Percentiles rank a stretch among this genome's conserved stretches.
Evolutionary conservation across 352 stramenopile genomes (phyloP).

Genomic region (Pythium insidiosum): DNA sequence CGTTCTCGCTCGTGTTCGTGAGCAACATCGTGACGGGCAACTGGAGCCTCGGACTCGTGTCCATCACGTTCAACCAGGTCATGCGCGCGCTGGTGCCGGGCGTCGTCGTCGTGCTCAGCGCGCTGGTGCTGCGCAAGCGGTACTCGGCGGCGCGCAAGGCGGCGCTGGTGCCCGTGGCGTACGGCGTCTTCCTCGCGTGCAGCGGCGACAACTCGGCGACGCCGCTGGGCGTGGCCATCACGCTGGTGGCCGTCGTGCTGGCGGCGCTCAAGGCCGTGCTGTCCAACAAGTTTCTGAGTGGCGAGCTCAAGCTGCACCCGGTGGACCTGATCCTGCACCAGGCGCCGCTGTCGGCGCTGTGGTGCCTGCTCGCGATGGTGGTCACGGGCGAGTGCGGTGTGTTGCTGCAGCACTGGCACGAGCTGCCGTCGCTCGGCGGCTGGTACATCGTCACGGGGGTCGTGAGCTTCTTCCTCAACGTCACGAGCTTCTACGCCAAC

Average conservation of each 20-base stretch:
- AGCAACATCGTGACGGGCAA: constrained; percentile 95
- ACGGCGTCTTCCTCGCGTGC: constrained; percentile 79
- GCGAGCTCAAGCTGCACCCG: constrained; percentile 90
- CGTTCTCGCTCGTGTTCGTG: constrained; percentile 90
- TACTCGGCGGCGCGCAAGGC: constrained; percentile 72
- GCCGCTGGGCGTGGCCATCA: constrained; percentile 85
- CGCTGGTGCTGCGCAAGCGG: constrained; percentile 66
- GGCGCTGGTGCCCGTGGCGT: constrained; percentile 64
- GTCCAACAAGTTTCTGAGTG: constrained; percentile 91
- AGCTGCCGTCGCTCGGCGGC: constrained; percentile 38
- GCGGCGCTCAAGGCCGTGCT: constrained; percentile 90
- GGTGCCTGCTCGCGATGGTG: constrained; percentile 82
- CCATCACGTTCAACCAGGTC: constrained; percentile 95
- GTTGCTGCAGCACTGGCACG: constrained; percentile 57
- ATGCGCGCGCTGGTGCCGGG: constrained; percentile 82
- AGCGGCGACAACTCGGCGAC: constrained; percentile 87
- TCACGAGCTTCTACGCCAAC: constrained; percentile 92
- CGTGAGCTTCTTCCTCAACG: constrained; percentile 91
- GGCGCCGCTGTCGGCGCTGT: constrained; percentile 87
- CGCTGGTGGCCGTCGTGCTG: constrained; percentile 82
- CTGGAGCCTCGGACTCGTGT: constrained; percentile 87
- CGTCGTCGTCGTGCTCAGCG: constrained; percentile 74
- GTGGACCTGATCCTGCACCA: constrained; percentile 91
- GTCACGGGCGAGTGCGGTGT: constrained; percentile 65
- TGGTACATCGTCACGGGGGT: constrained; percentile 85